Percentiles rank a stretch among this genome's conserved stretches.
These are phyloP conservation scores for Thuidium tamariscinum DNA, from an alignment of 225 moss, liverwort and hornwort genomes.

Conservation along the genomic window DNA sequence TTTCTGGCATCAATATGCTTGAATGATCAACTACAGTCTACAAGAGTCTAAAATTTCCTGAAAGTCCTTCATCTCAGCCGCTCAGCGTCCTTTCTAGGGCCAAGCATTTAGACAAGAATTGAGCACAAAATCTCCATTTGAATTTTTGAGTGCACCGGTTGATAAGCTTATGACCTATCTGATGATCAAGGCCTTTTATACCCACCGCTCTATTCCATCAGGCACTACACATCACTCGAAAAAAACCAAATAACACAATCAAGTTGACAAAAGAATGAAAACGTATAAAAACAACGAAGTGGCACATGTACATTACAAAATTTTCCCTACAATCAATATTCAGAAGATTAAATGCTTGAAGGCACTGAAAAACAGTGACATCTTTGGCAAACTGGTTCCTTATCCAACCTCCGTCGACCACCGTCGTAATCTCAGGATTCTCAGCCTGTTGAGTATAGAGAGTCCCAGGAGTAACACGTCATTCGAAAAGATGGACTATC, in stretches of 20 bases:
- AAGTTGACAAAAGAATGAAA: not conserved
- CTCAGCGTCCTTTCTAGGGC: not conserved
- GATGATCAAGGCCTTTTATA: not conserved
- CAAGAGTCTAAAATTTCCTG: not conserved
- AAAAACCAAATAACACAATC: not conserved
- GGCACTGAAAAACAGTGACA: not conserved
- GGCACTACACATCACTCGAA: not conserved
- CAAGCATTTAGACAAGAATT: not conserved
- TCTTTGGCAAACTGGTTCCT: not conserved
- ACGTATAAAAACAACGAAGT: not conserved
- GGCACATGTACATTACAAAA: not conserved
- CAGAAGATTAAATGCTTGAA: not conserved
- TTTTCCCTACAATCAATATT: not conserved
- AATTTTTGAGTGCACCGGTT: not conserved
- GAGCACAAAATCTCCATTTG: too few relatives aligned
- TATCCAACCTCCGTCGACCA: not conserved
- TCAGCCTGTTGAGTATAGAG: not conserved
- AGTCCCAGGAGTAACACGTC: not conserved
- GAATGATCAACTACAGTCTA: not conserved
- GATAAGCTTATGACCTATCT: not conserved
- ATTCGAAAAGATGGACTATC: not conserved
- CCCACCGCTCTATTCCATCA: not conserved
- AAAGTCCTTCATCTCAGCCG: not conserved
- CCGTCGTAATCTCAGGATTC: not conserved
- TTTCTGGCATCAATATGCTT: not conserved